Base-by-base conservation (phyloP, 257 asterid species). In the Ilex asprella region DNA sequence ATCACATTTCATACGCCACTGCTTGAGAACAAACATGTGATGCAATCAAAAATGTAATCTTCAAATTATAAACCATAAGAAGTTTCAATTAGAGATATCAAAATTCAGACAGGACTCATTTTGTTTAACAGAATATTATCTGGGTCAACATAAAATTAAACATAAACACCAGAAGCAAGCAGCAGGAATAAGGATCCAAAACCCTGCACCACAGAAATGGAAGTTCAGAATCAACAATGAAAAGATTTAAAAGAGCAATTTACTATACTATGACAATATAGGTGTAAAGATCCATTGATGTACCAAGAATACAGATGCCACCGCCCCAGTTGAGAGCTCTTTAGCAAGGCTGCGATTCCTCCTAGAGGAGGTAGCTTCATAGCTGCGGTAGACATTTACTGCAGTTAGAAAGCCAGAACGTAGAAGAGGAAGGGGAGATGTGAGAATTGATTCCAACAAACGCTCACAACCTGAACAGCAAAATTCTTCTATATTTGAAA, bases 281-380 rank as follows among this genome's bases (percentile, higher is more conserved):
- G 16, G 31, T 10, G 13, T 50, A 30, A 16, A 14, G 2, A 30
- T 12, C 15, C 16, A 12, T 12, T 55, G 49, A 50, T 67, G 0
- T 88, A 91, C 98, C 93, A 91, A 74, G 87, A 91, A 91, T 70
- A 91, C 81, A 29, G 98, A 91, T 59, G 98, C 97, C 57, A 86
- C 79, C 13, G 91, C 82, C 15, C 97, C 96, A 0, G 97, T 86
- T 14, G 79, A 64, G 60, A 91, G 87, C 77, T 91, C 98, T 87
- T 86, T 88, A 9, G 85, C 79, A 41, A 91, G 93, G 67, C 82
- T 81, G 68, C 95, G 96, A 27, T 78, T 86, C 82, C 75, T 91
- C 82, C 85, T 78, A 11, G 98, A 89, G 61, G 95, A 77, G 64
- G 98, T 88, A 61, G 98, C 95, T 79, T 86, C 98, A 65, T 91